These are phyloP conservation scores for Penicillium verhagenii DNA, from an alignment of 495 filamentous ascomycete genomes.

Conservation along the genomic window DNA sequence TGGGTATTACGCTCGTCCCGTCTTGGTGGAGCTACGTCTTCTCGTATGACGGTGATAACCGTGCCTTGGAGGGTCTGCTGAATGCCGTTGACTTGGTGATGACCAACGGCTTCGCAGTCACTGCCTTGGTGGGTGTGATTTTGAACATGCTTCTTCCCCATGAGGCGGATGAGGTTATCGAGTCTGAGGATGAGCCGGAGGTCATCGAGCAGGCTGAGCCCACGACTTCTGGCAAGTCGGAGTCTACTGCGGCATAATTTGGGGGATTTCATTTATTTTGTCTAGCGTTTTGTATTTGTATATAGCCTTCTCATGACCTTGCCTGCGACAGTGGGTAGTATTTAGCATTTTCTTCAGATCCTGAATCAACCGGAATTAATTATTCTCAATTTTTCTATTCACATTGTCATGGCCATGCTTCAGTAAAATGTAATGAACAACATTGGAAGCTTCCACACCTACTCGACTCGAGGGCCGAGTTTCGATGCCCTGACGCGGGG, in stretches of 20 bases:
- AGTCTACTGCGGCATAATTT: neutral
- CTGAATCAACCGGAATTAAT: neutral
- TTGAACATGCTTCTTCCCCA: constrained; percentile 72
- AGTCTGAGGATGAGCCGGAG: constrained; percentile 22
- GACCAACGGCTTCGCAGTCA: constrained; percentile 66
- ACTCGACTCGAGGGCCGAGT: no score
- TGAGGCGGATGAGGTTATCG: constrained; percentile 61
- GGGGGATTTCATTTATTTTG: neutral
- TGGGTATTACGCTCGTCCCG: constrained; percentile 79
- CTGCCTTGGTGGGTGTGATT: constrained; percentile 66
- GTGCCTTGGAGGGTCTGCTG: constrained; percentile 70
- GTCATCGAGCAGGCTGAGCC: neutral
- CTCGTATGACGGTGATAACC: constrained; percentile 68
- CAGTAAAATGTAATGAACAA: no score
- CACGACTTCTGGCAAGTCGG: constrained; percentile 1
- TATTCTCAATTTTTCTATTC: neutral
- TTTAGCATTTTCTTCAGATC: neutral
- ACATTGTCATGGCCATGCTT: no score
- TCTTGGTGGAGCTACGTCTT: constrained; percentile 77
- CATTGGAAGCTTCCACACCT: no score
- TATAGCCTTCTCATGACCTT: neutral
- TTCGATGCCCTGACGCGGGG: no score
- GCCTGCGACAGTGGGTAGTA: neutral
- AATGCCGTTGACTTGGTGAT: constrained; percentile 81
- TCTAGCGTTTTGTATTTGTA: neutral